Conservation (phyloP, 164 flowering plant species). For the Tetrastigma voinierianum region DNA sequence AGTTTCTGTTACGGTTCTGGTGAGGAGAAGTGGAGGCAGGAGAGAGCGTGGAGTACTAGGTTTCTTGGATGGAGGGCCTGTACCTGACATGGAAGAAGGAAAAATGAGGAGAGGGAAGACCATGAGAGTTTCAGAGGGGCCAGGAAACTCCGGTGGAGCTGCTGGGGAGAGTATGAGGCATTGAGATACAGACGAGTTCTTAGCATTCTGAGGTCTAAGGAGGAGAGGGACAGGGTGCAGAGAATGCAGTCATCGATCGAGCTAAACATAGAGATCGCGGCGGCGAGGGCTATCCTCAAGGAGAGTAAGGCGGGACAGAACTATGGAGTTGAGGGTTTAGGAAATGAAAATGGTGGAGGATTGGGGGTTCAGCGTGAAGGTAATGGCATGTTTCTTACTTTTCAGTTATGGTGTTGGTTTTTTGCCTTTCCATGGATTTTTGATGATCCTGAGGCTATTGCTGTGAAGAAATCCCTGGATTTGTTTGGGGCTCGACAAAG, state of each 20-base stretch:
- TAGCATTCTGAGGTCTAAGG: conserved; percentile 71
- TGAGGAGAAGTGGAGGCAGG: background rate
- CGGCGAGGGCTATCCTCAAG: conserved; percentile 59
- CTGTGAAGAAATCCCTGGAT: no score
- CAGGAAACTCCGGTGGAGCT: conserved; percentile 20
- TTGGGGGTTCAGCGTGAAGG: conserved; percentile 10
- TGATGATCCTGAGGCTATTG: background rate
- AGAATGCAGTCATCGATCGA: conserved; percentile 85
- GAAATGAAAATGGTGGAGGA: conserved; percentile 1
- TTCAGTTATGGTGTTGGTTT: background rate
- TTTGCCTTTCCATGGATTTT: background rate
- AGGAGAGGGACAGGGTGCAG: conserved; percentile 84
- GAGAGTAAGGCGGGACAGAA: conserved; percentile 26
- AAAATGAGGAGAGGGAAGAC: conserved; percentile 52
- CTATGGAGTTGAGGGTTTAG: background rate
- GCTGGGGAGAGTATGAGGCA: conserved; percentile 18
- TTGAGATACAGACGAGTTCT: conserved; percentile 67
- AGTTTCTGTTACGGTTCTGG: background rate
- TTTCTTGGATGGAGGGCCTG: conserved; percentile 42
- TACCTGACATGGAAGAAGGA: conserved; percentile 86
- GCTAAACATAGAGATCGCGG: conserved; percentile 93
- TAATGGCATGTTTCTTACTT: background rate
- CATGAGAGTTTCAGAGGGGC: conserved; percentile 56
- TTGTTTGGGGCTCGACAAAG: background rate
- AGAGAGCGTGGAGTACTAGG: conserved; percentile 22